Conservation (phyloP, 305 asterid species). For the Solanum hybrid region DNA sequence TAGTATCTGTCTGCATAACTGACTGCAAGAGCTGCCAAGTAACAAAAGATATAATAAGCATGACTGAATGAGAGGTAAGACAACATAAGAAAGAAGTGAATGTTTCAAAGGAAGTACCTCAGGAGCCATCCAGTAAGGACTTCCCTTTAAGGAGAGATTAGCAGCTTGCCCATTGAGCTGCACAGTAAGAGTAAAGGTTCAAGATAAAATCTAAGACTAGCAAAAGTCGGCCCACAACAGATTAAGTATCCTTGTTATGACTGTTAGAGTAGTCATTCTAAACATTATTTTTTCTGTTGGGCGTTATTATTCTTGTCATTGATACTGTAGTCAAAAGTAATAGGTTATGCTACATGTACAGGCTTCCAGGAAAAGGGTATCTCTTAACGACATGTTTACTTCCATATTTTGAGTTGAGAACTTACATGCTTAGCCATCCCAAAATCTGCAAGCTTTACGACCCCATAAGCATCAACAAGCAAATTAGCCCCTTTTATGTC, state of each 20-base stretch:
- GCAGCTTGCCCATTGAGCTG: constrained; percentile 71
- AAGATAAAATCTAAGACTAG: constrained; percentile 4
- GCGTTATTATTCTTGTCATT: neutral
- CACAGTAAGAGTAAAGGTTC: constrained; percentile 21
- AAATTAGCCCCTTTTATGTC: constrained; percentile 93
- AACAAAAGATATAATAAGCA: constrained; percentile 16
- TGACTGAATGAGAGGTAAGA: neutral
- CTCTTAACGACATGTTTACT: neutral
- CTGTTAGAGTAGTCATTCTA: neutral
- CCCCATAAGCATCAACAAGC: constrained; percentile 92
- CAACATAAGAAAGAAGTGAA: neutral
- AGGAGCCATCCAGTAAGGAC: constrained; percentile 98
- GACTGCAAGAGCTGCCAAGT: constrained; percentile 54
- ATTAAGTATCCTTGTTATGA: neutral
- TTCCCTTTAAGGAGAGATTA: constrained; percentile 74
- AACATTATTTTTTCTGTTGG: neutral
- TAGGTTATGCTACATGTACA: neutral
- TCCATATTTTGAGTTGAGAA: constrained; percentile 6
- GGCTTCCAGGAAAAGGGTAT: neutral
- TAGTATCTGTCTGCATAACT: constrained; percentile 41
- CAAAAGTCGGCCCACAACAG: constrained; percentile 8
- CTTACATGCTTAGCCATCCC: constrained; percentile 98
- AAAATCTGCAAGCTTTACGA: constrained; percentile 93
- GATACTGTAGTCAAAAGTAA: neutral
- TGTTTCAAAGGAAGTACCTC: constrained; percentile 41